These are phyloP conservation scores for Geranium incanum DNA, from an alignment of 441 rosid species.

Conservation along the genomic window DNA sequence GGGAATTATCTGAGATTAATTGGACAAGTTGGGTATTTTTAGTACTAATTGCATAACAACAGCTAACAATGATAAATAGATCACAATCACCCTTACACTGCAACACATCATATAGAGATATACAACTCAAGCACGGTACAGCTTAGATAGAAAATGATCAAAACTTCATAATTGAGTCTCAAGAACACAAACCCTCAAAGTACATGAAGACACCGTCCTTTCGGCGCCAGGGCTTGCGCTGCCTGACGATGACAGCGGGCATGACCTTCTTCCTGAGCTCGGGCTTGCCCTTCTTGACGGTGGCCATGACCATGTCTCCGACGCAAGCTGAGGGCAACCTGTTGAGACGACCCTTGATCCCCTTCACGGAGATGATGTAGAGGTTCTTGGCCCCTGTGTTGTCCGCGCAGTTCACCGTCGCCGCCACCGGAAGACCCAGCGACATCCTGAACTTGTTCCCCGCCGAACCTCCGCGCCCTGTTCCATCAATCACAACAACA, in stretches of 20 bases:
- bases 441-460: neutral
- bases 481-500: neutral
- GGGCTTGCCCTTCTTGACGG: neutral
- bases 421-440: neutral
- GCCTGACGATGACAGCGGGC: conserved; percentile 5
- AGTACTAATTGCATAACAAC: too few species aligned
- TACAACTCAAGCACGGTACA: neutral
- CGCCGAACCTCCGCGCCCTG: neutral
- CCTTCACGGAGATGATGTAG: neutral
- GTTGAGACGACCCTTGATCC: conserved; percentile 8
- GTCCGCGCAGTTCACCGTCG: neutral
- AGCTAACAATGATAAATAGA: too few species aligned
- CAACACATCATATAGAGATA: neutral
- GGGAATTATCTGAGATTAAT: too few species aligned
- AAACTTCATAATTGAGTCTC: too few species aligned
- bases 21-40: too few species aligned
- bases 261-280: conserved; percentile 3
- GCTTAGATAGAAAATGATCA: too few species aligned
- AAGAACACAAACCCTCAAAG: neutral
- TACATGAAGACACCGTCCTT: conserved; percentile 2
- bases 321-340: neutral
- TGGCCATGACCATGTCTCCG: conserved; percentile 5
- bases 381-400: conserved; percentile 6
- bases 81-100: too few species aligned
- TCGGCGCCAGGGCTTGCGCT: conserved; percentile 8